phyloP scores from a whole-genome alignment of 768 basidiomycete species.

The Flagelloscypha sp. region DNA sequence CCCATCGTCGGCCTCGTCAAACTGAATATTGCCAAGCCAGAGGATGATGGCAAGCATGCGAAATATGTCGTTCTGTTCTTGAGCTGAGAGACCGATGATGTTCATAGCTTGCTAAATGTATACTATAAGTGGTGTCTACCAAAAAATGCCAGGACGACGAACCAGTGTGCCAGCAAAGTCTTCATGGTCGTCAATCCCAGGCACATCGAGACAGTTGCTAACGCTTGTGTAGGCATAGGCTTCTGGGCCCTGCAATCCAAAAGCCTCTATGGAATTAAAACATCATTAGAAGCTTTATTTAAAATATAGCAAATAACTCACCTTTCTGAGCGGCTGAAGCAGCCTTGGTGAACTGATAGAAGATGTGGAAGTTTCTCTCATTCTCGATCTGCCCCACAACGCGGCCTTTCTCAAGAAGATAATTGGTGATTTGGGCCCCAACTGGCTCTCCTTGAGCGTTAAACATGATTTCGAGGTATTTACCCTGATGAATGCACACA shows the following conservation, averaged over 20 bases:
- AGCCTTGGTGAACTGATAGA: constrained; percentile 98
- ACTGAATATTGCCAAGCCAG: constrained; percentile 96
- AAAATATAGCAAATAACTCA: constrained; percentile 22
- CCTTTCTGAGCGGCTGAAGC: constrained; percentile 86
- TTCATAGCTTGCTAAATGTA: constrained; percentile 78
- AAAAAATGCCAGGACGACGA: constrained; percentile 18
- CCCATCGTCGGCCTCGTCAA: constrained; percentile 80
- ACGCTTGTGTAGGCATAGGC: constrained; percentile 89
- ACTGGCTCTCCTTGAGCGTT: constrained; percentile 88
- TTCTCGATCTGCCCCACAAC: constrained; percentile 95
- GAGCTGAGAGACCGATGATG: constrained; percentile 74
- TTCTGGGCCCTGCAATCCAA: constrained; percentile 93
- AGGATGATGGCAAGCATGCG: constrained; percentile 86
- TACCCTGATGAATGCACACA: constrained; percentile 62
- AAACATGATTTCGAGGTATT: constrained; percentile 99
- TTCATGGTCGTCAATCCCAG: constrained; percentile 79
- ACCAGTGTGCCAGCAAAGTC: constrained; percentile 90
- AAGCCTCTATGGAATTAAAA: constrained; percentile 60
- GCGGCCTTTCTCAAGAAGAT: constrained; percentile 92
- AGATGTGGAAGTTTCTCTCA: constrained; percentile 97
- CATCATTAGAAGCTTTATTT: constrained; percentile 9
- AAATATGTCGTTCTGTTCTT: constrained; percentile 90
- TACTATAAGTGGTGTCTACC: constrained; percentile 5
- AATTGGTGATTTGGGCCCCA: constrained; percentile 98
- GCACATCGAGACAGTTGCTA: constrained; percentile 88